These are phyloP conservation scores for Penicillium polonicum DNA, from an alignment of 2,329 filamentous ascomycete species.

Conservation along the genomic window DNA sequence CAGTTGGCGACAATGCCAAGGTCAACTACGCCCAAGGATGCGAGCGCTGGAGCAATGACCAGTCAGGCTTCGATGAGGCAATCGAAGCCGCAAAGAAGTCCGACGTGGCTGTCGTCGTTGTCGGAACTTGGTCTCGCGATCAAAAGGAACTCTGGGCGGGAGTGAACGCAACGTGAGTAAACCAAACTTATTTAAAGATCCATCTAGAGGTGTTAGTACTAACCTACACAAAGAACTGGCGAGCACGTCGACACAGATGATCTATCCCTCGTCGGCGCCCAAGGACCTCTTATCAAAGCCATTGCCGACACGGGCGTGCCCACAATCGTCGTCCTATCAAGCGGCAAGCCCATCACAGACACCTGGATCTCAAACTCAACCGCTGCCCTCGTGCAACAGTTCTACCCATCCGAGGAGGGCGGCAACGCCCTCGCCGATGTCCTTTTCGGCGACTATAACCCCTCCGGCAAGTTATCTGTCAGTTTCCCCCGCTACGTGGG, in stretches of 20 bases:
- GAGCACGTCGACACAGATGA: constrained; percentile 68
- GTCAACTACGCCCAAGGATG: constrained; percentile 69
- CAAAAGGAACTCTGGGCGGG: constrained; percentile 69
- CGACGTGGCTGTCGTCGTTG: constrained; percentile 70
- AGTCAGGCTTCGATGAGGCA: constrained; percentile 66
- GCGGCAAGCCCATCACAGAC: constrained; percentile 71
- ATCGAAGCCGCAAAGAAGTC: constrained; percentile 64
- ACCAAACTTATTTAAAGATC: background rate
- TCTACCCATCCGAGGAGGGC: constrained; percentile 70
- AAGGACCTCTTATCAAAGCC: constrained; percentile 64
- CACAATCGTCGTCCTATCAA: constrained; percentile 66
- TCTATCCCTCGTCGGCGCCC: constrained; percentile 68
- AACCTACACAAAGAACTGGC: constrained; percentile 50
- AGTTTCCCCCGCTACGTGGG: constrained; percentile 67
- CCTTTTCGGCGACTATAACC: constrained; percentile 64
- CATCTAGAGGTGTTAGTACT: background rate
- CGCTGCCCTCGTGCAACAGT: constrained; percentile 68
- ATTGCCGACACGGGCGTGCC: constrained; percentile 67
- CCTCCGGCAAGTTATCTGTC: constrained; percentile 65
- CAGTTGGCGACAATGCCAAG: constrained; percentile 55
- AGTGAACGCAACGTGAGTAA: constrained; percentile 61
- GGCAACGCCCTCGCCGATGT: constrained; percentile 66
- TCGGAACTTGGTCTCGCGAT: constrained; percentile 74
- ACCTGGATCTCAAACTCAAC: constrained; percentile 68
- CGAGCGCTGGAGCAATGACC: constrained; percentile 69